A percentile compares a stretch with the other conserved stretches of the same genome.
These are phyloP conservation scores for Rhynchospora pubera DNA, from an alignment of 176 grass and related monocot genomes.

Conservation along the genomic window DNA sequence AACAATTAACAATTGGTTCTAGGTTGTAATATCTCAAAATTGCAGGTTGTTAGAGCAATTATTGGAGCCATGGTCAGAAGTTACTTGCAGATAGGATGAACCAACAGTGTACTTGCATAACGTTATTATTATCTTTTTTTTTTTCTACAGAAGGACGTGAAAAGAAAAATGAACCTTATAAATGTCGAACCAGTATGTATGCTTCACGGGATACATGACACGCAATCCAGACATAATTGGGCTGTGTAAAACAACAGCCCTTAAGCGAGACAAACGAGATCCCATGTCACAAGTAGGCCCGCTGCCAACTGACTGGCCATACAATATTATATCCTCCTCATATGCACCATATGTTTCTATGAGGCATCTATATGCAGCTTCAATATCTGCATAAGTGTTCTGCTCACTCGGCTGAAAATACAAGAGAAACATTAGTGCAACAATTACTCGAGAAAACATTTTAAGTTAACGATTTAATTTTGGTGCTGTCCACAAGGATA, in stretches of 20 bases:
- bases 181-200: conserved; percentile 99
- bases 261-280: conserved; percentile 59
- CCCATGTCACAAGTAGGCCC: conserved; percentile 91
- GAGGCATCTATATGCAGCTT: conserved; percentile 79
- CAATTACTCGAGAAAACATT: not conserved
- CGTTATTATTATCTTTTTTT: not conserved
- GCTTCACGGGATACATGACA: conserved; percentile 99
- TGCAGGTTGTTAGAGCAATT: not conserved
- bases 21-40: not conserved
- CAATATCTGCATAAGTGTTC: conserved; percentile 99
- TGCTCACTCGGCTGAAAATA: conserved; percentile 82
- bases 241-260: conserved; percentile 94
- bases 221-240: conserved; percentile 97
- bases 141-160: conserved; percentile 7
- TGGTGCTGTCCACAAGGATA: not conserved
- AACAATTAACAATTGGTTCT: not conserved
- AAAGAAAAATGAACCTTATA: conserved; percentile 67
- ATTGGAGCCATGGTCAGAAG: not conserved
- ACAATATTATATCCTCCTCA: conserved; percentile 85
- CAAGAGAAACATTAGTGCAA: conserved; percentile 12
- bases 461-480: not conserved
- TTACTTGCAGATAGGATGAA: not conserved
- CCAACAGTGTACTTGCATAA: not conserved
- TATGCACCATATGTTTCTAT: conserved; percentile 67
- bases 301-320: conserved; percentile 97